Base-by-base conservation (phyloP, 768 basidiomycete species). In the Leccinum variicolor region DNA sequence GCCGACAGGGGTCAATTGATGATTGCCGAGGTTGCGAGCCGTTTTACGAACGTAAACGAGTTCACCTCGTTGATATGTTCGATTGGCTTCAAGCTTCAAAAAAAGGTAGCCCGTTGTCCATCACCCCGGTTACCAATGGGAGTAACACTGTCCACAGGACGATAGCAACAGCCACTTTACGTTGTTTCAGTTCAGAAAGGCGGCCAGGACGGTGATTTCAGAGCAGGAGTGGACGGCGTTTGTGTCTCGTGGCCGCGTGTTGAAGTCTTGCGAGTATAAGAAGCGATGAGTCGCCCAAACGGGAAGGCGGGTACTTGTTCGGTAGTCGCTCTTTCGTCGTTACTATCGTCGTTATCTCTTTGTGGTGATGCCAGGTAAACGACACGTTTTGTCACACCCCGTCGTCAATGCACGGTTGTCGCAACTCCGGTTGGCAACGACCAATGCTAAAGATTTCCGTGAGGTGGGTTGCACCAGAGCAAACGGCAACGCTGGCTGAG, bases 231-330 rank as follows among this genome's bases (percentile, higher is more conserved):
- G 89, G 86, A 67, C 65, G 11, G 76, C 75, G 45, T 62, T 92
- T 23, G 51, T 82, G 65, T 74, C 76, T 9, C 81, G 77, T 64
- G 82, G 84, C 15, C 66, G 71, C 55, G 65, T 90, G 36, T 76
- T 97, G 57, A 92, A 92, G 71, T 86, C 94, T 34, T 97, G 94
- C 73, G 91, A 96, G 75, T 97, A 97, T 71, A 97, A 96, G 70
- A 80, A 89, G 64, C 80, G 94, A 67, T 96, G 73, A 4, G 26
- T 36, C 14, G 25, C 43, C 51, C 25, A 52, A 55, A 52, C 36
- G 39, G 53, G 47, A 56, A 43, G n/a, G 50, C 36, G 9, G 25
- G 45, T 43, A 33, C 45, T 39, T 41, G 23, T 47, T 21, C 14
- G 25, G 46, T 47, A 47, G 46, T 47, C 2, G 23, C 46, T 25